These are phyloP conservation scores for Suillus occidentalis DNA, from an alignment of 768 basidiomycete genomes.

Conservation along the genomic window DNA sequence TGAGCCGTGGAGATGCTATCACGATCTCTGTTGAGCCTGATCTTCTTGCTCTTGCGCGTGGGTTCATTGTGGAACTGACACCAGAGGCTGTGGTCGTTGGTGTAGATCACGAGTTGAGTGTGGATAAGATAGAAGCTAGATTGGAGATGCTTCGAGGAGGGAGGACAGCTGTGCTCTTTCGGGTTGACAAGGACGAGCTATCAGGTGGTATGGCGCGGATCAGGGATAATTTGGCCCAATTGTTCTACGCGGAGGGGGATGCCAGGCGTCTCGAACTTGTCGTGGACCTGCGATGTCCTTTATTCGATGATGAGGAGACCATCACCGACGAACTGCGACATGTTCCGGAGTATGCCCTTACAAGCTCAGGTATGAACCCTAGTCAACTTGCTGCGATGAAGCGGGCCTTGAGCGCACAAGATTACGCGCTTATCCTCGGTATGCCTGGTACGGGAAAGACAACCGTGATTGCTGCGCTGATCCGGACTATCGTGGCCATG, in stretches of 20 bases:
- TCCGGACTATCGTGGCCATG: slow-evolving; percentile 70
- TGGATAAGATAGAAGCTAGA: slow-evolving; percentile 45
- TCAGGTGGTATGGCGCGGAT: slow-evolving; percentile 84
- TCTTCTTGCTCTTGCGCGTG: slow-evolving; percentile 80
- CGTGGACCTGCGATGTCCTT: slow-evolving; percentile 76
- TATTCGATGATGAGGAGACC: slow-evolving; percentile 46
- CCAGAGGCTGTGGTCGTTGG: slow-evolving; percentile 69
- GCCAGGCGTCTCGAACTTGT: slow-evolving; percentile 64
- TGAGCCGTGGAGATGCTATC: slow-evolving; percentile 79
- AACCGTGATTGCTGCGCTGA: slow-evolving; percentile 88
- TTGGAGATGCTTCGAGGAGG: slow-evolving; percentile 25
- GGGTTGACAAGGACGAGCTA: slow-evolving; percentile 94
- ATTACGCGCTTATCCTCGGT: slow-evolving; percentile 91
- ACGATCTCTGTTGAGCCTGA: slow-evolving; percentile 86
- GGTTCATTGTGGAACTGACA: slow-evolving; percentile 76
- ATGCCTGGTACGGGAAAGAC: slow-evolving; percentile 99
- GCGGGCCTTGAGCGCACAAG: slow-evolving; percentile 74
- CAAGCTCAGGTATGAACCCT: slow-evolving; percentile 54
- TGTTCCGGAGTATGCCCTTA: slow-evolving; percentile 31
- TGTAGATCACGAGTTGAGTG: slow-evolving; percentile 75
- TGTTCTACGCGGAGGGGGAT: slow-evolving; percentile 85
- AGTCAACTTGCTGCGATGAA: slow-evolving; percentile 72
- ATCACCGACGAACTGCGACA: slow-evolving; percentile 16
- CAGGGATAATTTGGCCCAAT: slow-evolving; percentile 83
- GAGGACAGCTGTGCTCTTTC: slow-evolving; percentile 48